Evolutionary conservation across 2,329 filamentous ascomycete genomes (phyloP), one percentile per base, ranked within the genome.

Genomic region (Clarireedia homoeocarpa): DNA sequence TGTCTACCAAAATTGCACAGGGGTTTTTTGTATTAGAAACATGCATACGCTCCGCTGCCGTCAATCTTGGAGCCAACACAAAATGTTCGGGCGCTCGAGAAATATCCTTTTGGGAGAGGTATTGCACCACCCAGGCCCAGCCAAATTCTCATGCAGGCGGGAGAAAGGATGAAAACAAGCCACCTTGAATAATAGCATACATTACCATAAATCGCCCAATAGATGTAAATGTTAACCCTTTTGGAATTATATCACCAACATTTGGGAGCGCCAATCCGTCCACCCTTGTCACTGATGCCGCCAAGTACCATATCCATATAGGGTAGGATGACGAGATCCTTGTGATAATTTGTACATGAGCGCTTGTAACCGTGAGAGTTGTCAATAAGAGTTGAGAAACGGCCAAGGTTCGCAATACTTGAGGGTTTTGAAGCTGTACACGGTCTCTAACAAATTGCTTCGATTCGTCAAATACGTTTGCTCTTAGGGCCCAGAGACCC

Each of bases 281-380:
- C 47, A 44, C 46, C 46, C 57, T 51, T 48, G 51, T 46, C 27
- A 56, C 40, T 45, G 53, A 53, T 12, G 39, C 34, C n/a, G 88
- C 88, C 40, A 95, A 69, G 77, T 86, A 89, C 77, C 88, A 85
- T 69, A 96, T 94, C 90, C 91, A 96, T 17, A 94, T 72, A 1
- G 91, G 88, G 70, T 92, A 96, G 0, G 85, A 92, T 0, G 91
- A 96, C 1, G 89, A 86, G 15, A 99, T 79, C 24, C 94, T 83
- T 46, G 87, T 95, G 65, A 97, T 86, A 63, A 99, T 95, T 71
- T 99, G 94, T 26, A 96, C 87, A 68, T 99, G 94, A 67, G 95
- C 95, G 60, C 76, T 89, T 12, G 85, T 89, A 20, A 91, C 71
- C 20, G 90, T 88, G 58, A 92, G 71, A 2, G 81, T 59, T 1